phyloP scores from a whole-genome alignment of 352 stramenopile genomes.

The Phytopythium litorale region DNA sequence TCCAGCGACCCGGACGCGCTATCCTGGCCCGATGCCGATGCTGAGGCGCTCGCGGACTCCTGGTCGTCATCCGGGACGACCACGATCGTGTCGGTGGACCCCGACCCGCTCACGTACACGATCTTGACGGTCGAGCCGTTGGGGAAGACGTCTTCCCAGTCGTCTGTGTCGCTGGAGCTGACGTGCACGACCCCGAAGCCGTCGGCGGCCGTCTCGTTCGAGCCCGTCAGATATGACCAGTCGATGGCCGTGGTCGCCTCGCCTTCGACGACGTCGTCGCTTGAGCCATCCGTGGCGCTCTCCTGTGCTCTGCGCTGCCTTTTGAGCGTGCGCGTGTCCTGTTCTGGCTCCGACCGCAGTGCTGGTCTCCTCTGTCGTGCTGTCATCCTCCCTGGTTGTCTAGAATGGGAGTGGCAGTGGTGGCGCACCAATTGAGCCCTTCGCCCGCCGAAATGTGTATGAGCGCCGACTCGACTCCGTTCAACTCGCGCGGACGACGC shows the following conservation, averaged over 20 bases:
- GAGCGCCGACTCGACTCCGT: background rate
- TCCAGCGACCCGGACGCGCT: constrained; percentile 14
- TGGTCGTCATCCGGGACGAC: constrained; percentile 21
- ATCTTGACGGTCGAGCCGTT: constrained; percentile 43
- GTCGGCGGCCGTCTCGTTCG: constrained; percentile 20
- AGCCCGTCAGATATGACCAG: constrained; percentile 28
- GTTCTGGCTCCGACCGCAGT: background rate
- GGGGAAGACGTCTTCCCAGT: constrained; percentile 32
- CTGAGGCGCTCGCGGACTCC: constrained; percentile 6
- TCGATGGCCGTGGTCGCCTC: constrained; percentile 10
- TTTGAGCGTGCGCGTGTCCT: background rate
- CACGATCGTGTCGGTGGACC: constrained; percentile 27
- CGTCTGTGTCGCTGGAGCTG: constrained; percentile 20
- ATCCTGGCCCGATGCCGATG: constrained; percentile 12
- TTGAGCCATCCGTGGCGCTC: background rate
- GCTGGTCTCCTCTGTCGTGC: background rate
- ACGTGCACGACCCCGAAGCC: constrained; percentile 27
- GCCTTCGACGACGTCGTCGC: background rate
- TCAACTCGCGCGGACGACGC: background rate
- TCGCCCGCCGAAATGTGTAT: background rate
- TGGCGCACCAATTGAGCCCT: background rate
- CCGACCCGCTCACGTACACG: constrained; percentile 27
- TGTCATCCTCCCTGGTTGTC: background rate
- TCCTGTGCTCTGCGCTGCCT: constrained; percentile 1
- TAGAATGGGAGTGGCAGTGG: background rate